Percentiles rank a stretch among this genome's conserved stretches.
Conservation (phyloP, 257 asterid species). For the Plantago major region DNA sequence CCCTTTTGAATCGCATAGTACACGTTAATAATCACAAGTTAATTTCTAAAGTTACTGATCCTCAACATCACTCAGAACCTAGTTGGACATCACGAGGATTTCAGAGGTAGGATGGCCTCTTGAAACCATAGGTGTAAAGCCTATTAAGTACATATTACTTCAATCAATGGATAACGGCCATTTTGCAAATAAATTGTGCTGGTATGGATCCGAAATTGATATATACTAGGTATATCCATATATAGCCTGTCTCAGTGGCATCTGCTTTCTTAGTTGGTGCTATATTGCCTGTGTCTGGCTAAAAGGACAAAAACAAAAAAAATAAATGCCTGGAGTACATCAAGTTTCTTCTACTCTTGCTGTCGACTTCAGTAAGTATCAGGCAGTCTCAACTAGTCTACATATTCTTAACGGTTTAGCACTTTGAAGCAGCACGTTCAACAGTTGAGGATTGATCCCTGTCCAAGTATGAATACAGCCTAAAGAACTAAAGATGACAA, state of each 20-base stretch:
- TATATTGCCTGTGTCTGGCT: too few relatives aligned
- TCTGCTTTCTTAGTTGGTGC: not conserved
- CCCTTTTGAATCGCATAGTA: not conserved
- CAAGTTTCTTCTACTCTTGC: too few relatives aligned
- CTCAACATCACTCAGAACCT: constrained; percentile 10
- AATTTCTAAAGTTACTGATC: not conserved
- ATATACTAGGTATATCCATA: not conserved
- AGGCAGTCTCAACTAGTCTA: too few relatives aligned
- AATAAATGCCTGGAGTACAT: too few relatives aligned
- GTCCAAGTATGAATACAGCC: too few relatives aligned
- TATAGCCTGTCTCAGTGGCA: not conserved
- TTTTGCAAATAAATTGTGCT: constrained; percentile 1
- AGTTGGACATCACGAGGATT: not conserved
- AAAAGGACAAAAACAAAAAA: too few relatives aligned
- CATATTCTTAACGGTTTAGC: too few relatives aligned
- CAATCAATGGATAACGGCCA: not conserved
- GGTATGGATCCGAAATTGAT: not conserved
- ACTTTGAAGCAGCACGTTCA: too few relatives aligned
- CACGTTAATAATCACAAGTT: too few relatives aligned
- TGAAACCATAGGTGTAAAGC: not conserved
- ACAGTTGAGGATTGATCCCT: too few relatives aligned
- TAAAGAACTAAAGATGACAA: too few relatives aligned
- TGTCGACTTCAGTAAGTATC: too few relatives aligned
- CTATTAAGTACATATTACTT: constrained; percentile 1
- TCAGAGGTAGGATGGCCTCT: not conserved